Evolutionary conservation across 2,329 filamentous ascomycete species (phyloP).

Genomic region (Penicillium sp.): DNA sequence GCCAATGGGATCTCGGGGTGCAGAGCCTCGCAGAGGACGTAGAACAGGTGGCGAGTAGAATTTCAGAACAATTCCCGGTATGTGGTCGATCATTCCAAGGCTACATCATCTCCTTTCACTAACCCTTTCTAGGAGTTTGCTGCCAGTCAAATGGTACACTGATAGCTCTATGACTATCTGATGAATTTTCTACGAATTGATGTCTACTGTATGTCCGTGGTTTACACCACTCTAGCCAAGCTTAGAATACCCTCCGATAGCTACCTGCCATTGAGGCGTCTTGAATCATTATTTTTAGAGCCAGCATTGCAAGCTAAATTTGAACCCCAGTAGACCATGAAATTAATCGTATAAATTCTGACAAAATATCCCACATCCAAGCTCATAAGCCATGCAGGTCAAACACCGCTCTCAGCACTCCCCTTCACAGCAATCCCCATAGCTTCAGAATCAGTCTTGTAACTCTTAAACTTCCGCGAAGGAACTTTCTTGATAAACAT

Average conservation of each 20-base stretch:
- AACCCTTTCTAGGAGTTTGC: slow-evolving; percentile 32
- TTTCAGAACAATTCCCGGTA: slow-evolving; percentile 79
- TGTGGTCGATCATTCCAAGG: slow-evolving; percentile 25
- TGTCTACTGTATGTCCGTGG: slow-evolving; percentile 1
- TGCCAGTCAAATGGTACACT: slow-evolving; percentile 37
- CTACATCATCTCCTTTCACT: slow-evolving; percentile 1
- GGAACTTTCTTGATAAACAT: slow-evolving; percentile 16
- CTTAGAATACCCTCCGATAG: neutral
- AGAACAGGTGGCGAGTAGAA: slow-evolving; percentile 76
- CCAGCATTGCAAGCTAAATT: neutral
- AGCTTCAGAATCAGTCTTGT: slow-evolving; percentile 11
- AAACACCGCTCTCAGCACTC: neutral
- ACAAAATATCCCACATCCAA: neutral
- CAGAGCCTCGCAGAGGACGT: slow-evolving; percentile 84
- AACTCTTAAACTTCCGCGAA: slow-evolving; percentile 12
- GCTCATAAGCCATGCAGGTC: neutral
- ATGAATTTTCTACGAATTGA: slow-evolving; percentile 21
- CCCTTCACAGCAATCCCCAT: slow-evolving; percentile 6
- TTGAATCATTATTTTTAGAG: neutral
- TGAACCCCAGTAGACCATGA: neutral
- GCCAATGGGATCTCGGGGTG: slow-evolving; percentile 87
- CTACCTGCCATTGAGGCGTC: neutral
- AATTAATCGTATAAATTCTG: neutral
- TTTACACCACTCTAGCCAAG: neutral
- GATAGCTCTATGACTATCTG: slow-evolving; percentile 5